Conservation (phyloP, 1,284 basidiomycete species). For the Pseudomicrostroma phylloplanum region DNA sequence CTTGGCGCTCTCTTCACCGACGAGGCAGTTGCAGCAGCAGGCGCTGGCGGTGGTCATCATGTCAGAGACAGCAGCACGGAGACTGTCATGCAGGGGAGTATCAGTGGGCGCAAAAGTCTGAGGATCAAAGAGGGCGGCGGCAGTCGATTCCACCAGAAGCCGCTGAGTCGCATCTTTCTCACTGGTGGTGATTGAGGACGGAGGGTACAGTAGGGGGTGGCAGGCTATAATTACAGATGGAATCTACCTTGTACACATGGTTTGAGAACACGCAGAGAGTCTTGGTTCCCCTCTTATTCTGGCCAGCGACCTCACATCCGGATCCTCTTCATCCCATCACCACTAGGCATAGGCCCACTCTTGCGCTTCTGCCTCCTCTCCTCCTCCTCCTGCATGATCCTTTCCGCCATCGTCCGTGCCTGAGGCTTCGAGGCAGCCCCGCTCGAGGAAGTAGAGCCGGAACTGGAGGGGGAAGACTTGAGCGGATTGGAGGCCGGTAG, state of each 20-base stretch:
- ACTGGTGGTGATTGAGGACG: conserved; percentile 18
- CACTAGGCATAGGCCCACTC: conserved; percentile 7
- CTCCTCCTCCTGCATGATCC: conserved; percentile 44
- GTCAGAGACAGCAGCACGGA: conserved; percentile 13
- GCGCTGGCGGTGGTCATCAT: neutral
- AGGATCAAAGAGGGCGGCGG: conserved; percentile 14
- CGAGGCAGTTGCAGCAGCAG: conserved; percentile 15
- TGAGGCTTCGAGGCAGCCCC: conserved; percentile 18
- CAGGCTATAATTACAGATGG: too few relatives aligned
- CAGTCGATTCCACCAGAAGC: conserved; percentile 12
- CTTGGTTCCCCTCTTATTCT: too few relatives aligned
- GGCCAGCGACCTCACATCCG: neutral
- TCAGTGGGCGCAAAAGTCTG: conserved; percentile 25
- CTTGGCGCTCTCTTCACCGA: conserved; percentile 10
- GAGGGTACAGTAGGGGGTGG: too few relatives aligned
- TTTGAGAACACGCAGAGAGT: too few relatives aligned
- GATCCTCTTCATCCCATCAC: conserved; percentile 1
- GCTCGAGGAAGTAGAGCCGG: conserved; percentile 1
- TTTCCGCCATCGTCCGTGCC: conserved; percentile 36
- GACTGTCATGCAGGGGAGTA: conserved; percentile 1
- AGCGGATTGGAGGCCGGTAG: conserved; percentile 16
- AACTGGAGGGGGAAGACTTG: conserved; percentile 9
- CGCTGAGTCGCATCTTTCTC: conserved; percentile 25
- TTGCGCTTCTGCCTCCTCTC: conserved; percentile 13
- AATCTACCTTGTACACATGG: too few relatives aligned